These are phyloP conservation scores for Akanthomyces dipterigenus DNA, from an alignment of 2,329 filamentous ascomycete genomes.

Conservation along the genomic window DNA sequence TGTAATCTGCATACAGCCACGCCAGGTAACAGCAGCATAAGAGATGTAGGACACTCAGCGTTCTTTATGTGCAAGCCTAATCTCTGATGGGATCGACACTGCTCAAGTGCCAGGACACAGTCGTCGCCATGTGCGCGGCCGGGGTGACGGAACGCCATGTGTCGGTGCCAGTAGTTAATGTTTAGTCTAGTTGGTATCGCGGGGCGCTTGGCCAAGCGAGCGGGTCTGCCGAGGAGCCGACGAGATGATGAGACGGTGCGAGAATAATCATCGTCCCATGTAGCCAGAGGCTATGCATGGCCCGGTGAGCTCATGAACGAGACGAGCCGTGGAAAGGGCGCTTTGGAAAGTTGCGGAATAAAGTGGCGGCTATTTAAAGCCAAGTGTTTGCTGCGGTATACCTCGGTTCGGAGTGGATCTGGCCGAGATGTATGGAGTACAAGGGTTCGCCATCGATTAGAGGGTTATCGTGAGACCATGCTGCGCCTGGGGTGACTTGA, in stretches of 20 bases:
- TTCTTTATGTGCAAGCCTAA: too few species aligned
- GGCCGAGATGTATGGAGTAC: neutral
- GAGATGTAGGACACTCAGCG: too few species aligned
- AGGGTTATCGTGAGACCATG: neutral
- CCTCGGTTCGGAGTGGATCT: slow-evolving; percentile 1
- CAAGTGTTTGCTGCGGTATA: neutral
- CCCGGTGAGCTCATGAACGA: too few species aligned
- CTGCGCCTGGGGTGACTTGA: neutral
- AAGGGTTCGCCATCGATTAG: neutral
- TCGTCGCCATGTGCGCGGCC: too few species aligned
- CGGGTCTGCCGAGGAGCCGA: slow-evolving; percentile 1
- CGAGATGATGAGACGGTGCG: neutral
- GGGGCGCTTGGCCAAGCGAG: neutral
- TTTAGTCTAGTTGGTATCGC: too few species aligned
- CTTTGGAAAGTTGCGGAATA: neutral
- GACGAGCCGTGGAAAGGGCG: neutral
- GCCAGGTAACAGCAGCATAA: too few species aligned
- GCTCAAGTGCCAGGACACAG: too few species aligned
- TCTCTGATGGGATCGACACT: too few species aligned
- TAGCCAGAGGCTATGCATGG: neutral
- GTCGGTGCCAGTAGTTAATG: too few species aligned
- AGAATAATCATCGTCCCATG: neutral
- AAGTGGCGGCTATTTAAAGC: too few species aligned
- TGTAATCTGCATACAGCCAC: too few species aligned
- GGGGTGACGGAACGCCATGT: too few species aligned